Evolutionary conservation across 2,329 filamentous ascomycete genomes (phyloP).

Genomic region (Fusarium sp.): DNA sequence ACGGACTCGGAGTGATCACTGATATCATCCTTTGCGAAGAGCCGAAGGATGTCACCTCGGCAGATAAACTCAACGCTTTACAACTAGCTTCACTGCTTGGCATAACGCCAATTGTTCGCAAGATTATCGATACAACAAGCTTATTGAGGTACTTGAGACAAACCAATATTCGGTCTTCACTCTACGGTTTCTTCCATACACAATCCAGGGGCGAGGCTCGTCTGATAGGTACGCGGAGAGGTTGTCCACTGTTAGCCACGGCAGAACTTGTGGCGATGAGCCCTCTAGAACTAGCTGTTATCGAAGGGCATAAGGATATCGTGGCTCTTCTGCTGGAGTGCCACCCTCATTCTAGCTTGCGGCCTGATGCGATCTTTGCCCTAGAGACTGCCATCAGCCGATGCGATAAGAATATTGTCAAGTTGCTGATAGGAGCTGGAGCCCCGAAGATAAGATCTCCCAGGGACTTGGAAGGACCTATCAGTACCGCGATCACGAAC

Average conservation of each 20-base stretch:
- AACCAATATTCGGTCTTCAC: background rate
- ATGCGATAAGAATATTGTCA: background rate
- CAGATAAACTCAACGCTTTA: background rate
- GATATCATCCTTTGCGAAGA: background rate
- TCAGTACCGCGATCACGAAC: slow-evolving; percentile 3
- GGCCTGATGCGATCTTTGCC: background rate
- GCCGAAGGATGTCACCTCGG: background rate
- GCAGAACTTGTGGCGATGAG: slow-evolving; percentile 4
- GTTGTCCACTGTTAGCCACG: background rate
- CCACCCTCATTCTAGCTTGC: background rate
- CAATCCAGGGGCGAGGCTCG: background rate
- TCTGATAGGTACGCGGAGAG: background rate
- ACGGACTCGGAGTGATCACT: background rate
- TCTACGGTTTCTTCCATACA: background rate
- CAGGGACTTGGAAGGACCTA: background rate
- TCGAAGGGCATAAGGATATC: background rate
- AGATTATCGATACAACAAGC: background rate
- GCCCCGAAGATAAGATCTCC: background rate
- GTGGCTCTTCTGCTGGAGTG: background rate
- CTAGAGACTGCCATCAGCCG: background rate
- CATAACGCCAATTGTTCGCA: background rate
- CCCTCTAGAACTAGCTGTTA: slow-evolving; percentile 10
- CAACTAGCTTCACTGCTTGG: slow-evolving; percentile 17
- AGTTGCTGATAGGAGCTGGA: background rate
- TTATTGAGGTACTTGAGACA: background rate